Evolutionary conservation across 2,329 filamentous ascomycete genomes (phyloP).

Genomic region (Colletotrichum spaethianum): DNA sequence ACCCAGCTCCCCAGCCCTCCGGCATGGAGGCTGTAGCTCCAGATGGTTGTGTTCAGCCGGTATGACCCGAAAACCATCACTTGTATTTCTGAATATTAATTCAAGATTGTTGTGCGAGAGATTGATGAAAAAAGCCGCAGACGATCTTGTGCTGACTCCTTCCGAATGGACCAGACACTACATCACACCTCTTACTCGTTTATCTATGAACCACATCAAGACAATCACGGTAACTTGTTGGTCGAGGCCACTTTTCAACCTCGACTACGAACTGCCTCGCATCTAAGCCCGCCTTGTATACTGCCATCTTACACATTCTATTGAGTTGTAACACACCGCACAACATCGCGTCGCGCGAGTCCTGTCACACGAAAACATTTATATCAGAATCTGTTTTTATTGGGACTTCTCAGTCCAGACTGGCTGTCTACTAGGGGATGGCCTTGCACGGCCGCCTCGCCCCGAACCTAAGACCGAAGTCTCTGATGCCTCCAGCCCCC

Average conservation of each 20-base stretch:
- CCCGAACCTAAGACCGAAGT: conserved; percentile 53
- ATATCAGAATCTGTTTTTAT: conserved; percentile 52
- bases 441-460: conserved; percentile 47
- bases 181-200: background rate
- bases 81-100: background rate
- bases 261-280: background rate
- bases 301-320: background rate
- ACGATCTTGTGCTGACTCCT: background rate
- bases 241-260: background rate
- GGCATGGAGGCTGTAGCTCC: background rate
- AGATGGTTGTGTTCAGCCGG: background rate
- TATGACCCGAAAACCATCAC: no score
- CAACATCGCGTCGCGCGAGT: background rate
- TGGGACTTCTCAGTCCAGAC: conserved; percentile 59
- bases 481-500: conserved; percentile 47
- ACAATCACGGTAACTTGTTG: background rate
- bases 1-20: conserved; percentile 7
- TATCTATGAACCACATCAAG: background rate
- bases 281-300: background rate
- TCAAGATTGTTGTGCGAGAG: background rate
- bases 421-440: conserved; percentile 51
- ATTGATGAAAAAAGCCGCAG: background rate
- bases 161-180: background rate
- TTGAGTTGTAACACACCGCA: background rate
- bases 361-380: background rate